These are phyloP conservation scores for Coemansia reversa DNA, from an alignment of 192 early-diverging fungal species.

Conservation along the genomic window DNA sequence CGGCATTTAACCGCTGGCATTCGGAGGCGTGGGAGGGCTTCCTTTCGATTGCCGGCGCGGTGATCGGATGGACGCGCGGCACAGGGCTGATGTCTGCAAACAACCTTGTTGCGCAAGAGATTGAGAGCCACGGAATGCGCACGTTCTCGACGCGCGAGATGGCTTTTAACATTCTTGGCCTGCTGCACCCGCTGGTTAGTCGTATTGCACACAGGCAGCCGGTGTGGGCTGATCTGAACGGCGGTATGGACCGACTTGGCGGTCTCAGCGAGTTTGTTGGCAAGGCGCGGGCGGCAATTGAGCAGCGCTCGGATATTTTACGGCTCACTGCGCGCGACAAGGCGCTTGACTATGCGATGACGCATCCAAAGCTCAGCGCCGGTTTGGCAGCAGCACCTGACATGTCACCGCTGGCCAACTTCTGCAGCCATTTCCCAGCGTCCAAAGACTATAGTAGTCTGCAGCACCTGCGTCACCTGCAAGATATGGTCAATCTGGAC, in stretches of 20 bases:
- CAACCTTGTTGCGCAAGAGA: conserved; percentile 63
- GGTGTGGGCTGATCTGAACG: conserved; percentile 2
- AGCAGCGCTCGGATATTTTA: too few relatives aligned
- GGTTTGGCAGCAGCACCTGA: too few relatives aligned
- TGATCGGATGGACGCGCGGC: conserved; percentile 95
- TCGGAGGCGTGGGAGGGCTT: conserved; percentile 86
- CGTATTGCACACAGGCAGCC: neutral
- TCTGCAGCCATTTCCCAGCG: conserved; percentile 77
- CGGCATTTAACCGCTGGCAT: conserved; percentile 85
- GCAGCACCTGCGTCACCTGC: conserved; percentile 62
- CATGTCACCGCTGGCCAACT: conserved; percentile 72
- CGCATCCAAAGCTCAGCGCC: too few relatives aligned
- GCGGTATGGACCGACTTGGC: neutral
- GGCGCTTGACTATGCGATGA: too few relatives aligned
- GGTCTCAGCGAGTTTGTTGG: neutral
- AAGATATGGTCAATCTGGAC: conserved; percentile 84
- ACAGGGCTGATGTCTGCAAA: conserved; percentile 90
- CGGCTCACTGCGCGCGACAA: too few relatives aligned
- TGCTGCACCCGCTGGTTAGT: conserved; percentile 59
- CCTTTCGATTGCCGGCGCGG: conserved; percentile 82
- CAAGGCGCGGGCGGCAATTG: neutral
- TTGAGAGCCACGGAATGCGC: conserved; percentile 62
- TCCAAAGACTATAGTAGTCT: conserved; percentile 60
- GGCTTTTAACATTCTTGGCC: conserved; percentile 89
- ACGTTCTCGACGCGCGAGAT: conserved; percentile 87